Evolutionary conservation across 352 stramenopile genomes (phyloP), one percentile per base, ranked within the genome.

Genomic region (Phytophthora idaei): DNA sequence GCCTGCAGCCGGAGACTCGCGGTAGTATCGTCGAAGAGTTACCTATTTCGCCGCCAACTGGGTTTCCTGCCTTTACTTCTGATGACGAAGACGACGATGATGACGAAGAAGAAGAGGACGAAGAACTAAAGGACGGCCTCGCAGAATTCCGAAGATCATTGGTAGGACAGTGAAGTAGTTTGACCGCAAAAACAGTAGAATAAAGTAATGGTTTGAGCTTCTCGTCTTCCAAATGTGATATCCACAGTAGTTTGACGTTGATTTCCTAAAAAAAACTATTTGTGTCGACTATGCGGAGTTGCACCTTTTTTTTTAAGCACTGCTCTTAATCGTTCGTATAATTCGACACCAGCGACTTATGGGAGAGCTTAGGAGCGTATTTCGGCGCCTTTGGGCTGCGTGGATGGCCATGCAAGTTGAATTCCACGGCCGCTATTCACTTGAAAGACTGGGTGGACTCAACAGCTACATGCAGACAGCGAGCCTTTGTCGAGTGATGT

Each of bases 31-130:
- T 90, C 14, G 82, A 90, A 36, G 74, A 72, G 21, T 66, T 67
- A 1, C 68, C 64, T 2, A 64, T 69, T 27, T 86, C 79, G 4
- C 71, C 77, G 1, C 51, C 36, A 42, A 42, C 36, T 7, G 36
- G 36, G 12, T 42, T 75, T 42, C 71, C 80, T 39, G 74, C 59
- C 2, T 83, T 90, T 34, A 83, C 76, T 1, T 84, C 83, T 15
- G 78, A 85, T 48, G 81, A 87, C 46, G 80, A 89, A 28, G 75
- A 83, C 47, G 76, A 85, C n/a, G 76, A 80, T 2, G 70, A 76
- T 4, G 77, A 83, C 7, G 69, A 83, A 0, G 77, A 82, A 27
- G 70, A 79, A n/a, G 73, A 84, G 15, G 66, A 77, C 32, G 66
- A 78, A 54, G 69, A 80, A n/a, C 60, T 80, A 0, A 36, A 64